Base-by-base conservation (phyloP, 768 basidiomycete genomes). In the Phylloporus arenicola region DNA sequence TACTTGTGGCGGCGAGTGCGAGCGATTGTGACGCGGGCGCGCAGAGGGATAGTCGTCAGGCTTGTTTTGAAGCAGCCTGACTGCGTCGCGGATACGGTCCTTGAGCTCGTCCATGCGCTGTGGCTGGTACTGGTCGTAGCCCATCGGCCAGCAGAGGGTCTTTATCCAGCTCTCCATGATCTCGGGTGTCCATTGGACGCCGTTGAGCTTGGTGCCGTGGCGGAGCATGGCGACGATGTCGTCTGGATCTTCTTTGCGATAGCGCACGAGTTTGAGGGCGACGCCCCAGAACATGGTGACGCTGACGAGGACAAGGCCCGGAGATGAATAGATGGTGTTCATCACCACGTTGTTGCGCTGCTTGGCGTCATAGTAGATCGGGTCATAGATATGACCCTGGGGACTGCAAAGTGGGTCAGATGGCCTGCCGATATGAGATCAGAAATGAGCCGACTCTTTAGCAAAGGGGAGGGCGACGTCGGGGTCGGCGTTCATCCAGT, bases 401-500 rank as follows among this genome's bases (percentile, higher is more conserved):
- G 57, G 35, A 38, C 66, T 68, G 57, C 30, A 50, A 17, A 20
- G 8, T 20, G 25, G 16, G 39, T 60, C 42, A 64, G 45, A 42
- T 10, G 22, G 16, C 34, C 40, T 37, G 51, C 45, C 43, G 41
- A 14, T 13, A 8, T 29, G 33, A 37, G 17, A 29, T 42, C 16
- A 9, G 45, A 45, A 43, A 20, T 24, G 43, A 41, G 58, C 83
- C 64, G 59, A 85, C 81, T 83, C 80, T 53, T 68, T 62, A n/a
- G 80, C 77, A 75, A 82, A 77, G 16, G 86, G 85, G 40, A 88
- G 70, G 2, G 85, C 82, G 9, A 85, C 73, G 54, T 88, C 86
- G 0, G 86, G 81, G 55, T 85, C 81, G 6, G 80, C 77, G 47
- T 87, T 87, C 85, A 88, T 85, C 86, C 86, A 88, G 63, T 87